Evolutionary conservation across 352 stramenopile genomes (phyloP), one percentile per base, ranked within the genome.

Genomic region (Chrysophaeum taylorii): DNA sequence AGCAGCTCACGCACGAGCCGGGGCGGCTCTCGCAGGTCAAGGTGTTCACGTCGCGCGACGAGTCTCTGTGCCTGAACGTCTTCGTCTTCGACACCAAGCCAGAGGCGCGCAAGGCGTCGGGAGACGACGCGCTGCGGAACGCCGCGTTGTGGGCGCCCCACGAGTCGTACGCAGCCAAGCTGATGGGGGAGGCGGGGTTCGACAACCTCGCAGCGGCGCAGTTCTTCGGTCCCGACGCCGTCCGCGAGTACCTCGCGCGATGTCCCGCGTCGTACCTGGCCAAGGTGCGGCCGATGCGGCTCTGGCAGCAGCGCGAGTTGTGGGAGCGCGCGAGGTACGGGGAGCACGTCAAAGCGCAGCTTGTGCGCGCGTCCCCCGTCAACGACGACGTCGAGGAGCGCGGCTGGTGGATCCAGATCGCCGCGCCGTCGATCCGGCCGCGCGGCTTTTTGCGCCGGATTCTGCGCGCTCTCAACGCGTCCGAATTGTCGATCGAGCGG

Each of bases 1-100:
- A 86, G 57, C 76, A 85, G 68, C 68, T 87, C 0, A 73, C 69
- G 1, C 60, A 75, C 52, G 76, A 80, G 25, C 81, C 82, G 63
- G 70, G 81, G 29, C 75, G 76, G 39, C 66, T 89, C 21, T 81
- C 70, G 43, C 68, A 79, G 14, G 70, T 86, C 21, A 80, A 85
- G 72, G 81, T 88, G 36, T 89, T 85, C 72, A 82, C 75, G 12
- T 75, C 81, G 0, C 43, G 80, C 33, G 84, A 89, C 69, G 76
- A 86, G 48, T 75, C 64, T 12, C 84, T 89, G 76, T 81, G 72
- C 69, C 70, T 89, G 35, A 89, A 88, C 70, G 76, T 87, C 36
- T 89, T 87, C 74, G 77, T 84, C 21, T 87, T 82, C 61, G 81
- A 82, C 25, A 72, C 82, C 37, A 35, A 35, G 27, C 25, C 64